These are phyloP conservation scores for Nothomitra cinnamomea DNA, from an alignment of 2,329 filamentous ascomycete species.

Conservation along the genomic window DNA sequence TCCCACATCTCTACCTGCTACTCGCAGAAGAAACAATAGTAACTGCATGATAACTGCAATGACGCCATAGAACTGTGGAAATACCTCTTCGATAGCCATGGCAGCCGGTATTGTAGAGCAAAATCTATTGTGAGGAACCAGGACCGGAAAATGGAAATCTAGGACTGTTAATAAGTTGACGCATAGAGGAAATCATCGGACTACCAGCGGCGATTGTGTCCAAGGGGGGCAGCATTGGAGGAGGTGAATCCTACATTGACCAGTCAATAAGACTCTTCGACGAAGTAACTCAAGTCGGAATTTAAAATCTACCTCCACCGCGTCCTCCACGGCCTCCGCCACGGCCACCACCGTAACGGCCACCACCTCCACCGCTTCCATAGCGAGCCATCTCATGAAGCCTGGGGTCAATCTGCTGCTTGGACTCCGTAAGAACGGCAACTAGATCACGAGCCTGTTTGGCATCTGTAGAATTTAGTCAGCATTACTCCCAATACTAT, in stretches of 20 bases:
- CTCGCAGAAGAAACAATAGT: too few species aligned
- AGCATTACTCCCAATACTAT: slow-evolving; percentile 15
- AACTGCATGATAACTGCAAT: neutral
- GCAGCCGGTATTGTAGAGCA: neutral
- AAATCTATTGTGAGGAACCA: neutral
- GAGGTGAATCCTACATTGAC: slow-evolving; percentile 34
- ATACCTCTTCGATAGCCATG: neutral
- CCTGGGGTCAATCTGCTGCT: slow-evolving; percentile 94
- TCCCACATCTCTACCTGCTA: too few species aligned
- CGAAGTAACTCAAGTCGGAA: slow-evolving; percentile 17
- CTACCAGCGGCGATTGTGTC: slow-evolving; percentile 40
- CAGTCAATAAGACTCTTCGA: slow-evolving; percentile 22
- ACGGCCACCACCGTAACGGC: slow-evolving; percentile 46
- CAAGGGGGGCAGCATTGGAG: slow-evolving; percentile 40
- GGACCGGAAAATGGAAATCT: neutral
- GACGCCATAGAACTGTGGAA: neutral
- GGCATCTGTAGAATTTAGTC: slow-evolving; percentile 17
- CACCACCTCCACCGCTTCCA: slow-evolving; percentile 64
- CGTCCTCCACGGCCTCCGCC: slow-evolving; percentile 4
- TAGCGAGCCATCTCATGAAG: slow-evolving; percentile 93
- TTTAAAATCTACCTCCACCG: slow-evolving; percentile 7
- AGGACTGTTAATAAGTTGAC: neutral
- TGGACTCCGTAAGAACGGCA: slow-evolving; percentile 80
- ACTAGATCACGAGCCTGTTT: slow-evolving; percentile 84
- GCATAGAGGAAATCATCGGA: slow-evolving; percentile 4